Evolutionary conservation across 2,329 filamentous ascomycete genomes (phyloP).

Genomic region (Colletotrichum spaethianum): DNA sequence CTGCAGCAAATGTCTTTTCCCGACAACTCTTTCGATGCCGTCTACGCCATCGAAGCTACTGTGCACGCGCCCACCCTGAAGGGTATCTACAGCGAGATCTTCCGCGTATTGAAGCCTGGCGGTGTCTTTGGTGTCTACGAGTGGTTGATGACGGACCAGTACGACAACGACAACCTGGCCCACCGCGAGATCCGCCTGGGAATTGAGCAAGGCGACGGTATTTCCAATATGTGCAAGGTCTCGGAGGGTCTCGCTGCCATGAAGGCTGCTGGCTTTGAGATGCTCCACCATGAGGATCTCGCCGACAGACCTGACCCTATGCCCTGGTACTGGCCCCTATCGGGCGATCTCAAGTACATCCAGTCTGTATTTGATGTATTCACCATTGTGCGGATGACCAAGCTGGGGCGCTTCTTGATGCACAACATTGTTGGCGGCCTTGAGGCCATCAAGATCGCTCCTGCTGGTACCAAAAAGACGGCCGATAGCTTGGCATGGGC

Average conservation of each 20-base stretch:
- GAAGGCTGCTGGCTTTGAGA: conserved; percentile 84
- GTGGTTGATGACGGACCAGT: conserved; percentile 97
- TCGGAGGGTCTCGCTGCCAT: conserved; percentile 85
- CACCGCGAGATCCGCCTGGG: conserved; percentile 90
- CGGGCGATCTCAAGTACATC: conserved; percentile 88
- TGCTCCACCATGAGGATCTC: conserved; percentile 61
- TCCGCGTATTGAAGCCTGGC: conserved; percentile 93
- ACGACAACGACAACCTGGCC: conserved; percentile 85
- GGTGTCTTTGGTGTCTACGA: conserved; percentile 95
- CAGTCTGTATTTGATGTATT: conserved; percentile 84
- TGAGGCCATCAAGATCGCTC: conserved; percentile 82
- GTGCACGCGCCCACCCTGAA: conserved; percentile 90
- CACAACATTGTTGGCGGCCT: conserved; percentile 84
- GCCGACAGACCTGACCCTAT: conserved; percentile 79
- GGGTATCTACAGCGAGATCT: conserved; percentile 92
- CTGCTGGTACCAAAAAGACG: conserved; percentile 92
- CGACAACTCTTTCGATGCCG: conserved; percentile 89
- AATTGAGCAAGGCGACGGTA: conserved; percentile 93
- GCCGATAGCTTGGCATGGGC: conserved; percentile 88
- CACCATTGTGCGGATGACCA: conserved; percentile 91
- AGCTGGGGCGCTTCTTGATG: conserved; percentile 80
- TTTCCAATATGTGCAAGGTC: conserved; percentile 93
- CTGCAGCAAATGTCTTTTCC: conserved; percentile 88
- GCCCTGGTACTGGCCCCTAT: conserved; percentile 96
- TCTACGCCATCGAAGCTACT: conserved; percentile 96